Conservation (phyloP, 2,329 filamentous ascomycete genomes). For the Cytospora mali region DNA sequence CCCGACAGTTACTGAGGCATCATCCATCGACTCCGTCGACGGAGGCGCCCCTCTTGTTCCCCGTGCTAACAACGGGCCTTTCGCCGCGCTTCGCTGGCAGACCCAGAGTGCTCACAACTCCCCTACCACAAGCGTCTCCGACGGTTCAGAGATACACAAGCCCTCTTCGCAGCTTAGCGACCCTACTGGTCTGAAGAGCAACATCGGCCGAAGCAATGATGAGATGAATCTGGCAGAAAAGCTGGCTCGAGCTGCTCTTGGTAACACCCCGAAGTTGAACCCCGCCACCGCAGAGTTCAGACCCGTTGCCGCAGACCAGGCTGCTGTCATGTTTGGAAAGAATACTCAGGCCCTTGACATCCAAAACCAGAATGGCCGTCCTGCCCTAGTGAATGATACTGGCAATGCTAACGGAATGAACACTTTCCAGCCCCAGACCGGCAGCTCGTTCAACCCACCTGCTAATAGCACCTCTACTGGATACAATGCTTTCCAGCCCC, state of each 20-base stretch:
- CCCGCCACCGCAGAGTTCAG: constrained; percentile 8
- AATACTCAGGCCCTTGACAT: not conserved
- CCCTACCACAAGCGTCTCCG: not conserved
- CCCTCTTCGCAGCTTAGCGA: constrained; percentile 6
- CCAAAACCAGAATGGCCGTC: not conserved
- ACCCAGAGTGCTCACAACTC: constrained; percentile 18
- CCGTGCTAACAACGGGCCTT: not conserved
- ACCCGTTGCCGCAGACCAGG: not conserved
- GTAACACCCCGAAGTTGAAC: not conserved
- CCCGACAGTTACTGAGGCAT: constrained; percentile 3
- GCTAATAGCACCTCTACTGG: not conserved
- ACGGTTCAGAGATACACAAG: not conserved
- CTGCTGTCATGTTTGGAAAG: not conserved
- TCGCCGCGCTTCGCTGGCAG: constrained; percentile 8
- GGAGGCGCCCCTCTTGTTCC: constrained; percentile 10
- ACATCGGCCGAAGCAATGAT: not conserved
- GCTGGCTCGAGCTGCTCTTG: not conserved
- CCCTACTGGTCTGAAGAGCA: not conserved
- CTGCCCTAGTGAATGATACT: not conserved
- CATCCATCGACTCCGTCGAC: constrained; percentile 8
- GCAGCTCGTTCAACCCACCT: not conserved
- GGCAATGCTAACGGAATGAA: not conserved
- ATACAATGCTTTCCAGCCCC: constrained; percentile 14
- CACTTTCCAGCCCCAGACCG: not conserved
- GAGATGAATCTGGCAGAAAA: not conserved